phyloP scores from a whole-genome alignment of 2,329 filamentous ascomycete species.

The Ambrosiella xylebori region DNA sequence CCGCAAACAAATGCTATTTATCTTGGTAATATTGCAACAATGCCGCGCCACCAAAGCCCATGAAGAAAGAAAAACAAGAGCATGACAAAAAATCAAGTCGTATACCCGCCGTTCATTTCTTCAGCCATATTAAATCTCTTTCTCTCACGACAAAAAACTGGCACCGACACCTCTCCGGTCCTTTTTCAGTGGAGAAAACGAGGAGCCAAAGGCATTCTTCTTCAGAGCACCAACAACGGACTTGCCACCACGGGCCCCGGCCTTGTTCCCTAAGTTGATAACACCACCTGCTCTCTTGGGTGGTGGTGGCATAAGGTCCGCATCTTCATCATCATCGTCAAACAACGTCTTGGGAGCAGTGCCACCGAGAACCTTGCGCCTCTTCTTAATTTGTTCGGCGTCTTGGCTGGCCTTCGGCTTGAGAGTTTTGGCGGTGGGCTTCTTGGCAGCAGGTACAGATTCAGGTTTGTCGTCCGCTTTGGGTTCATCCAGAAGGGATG shows the following conservation, averaged over 20 bases:
- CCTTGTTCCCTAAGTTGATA: constrained; percentile 13
- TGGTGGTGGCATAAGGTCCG: not conserved
- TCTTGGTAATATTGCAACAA: not conserved
- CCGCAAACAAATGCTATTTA: not conserved
- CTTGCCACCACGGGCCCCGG: constrained; percentile 2
- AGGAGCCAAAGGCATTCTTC: constrained; percentile 25
- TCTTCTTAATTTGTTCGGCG: constrained; percentile 42
- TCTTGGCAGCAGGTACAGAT: not conserved
- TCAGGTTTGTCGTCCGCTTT: constrained; percentile 10
- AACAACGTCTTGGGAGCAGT: constrained; percentile 39
- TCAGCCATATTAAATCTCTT: not conserved
- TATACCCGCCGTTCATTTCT: not conserved
- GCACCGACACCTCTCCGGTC: constrained; percentile 45
- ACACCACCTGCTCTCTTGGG: constrained; percentile 2
- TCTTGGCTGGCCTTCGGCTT: constrained; percentile 15
- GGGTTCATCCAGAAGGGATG: not conserved
- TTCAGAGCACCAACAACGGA: constrained; percentile 19
- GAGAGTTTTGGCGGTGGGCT: constrained; percentile 9
- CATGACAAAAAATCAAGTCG: not conserved
- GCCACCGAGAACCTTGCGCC: constrained; percentile 48
- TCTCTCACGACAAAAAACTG: constrained; percentile 35
- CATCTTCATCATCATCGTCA: constrained; percentile 41
- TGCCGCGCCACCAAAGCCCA: not conserved
- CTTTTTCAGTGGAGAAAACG: constrained; percentile 58
- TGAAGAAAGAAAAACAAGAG: not conserved